Conservation (phyloP, 2,329 filamentous ascomycete genomes). For the Tolypocladium inflatum region DNA sequence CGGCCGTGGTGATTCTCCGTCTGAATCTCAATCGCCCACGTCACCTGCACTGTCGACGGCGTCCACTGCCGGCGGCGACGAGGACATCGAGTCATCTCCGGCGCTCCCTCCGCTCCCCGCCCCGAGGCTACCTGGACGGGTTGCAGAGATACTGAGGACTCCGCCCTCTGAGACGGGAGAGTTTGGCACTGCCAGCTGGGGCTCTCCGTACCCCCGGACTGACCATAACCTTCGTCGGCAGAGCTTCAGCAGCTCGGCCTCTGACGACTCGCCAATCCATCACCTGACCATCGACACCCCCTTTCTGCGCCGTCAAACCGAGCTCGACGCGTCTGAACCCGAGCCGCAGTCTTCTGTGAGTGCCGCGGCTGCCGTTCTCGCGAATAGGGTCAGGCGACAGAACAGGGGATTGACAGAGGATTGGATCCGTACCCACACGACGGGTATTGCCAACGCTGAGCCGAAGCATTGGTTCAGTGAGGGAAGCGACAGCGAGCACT, state of each 20-base stretch:
- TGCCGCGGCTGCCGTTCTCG: conserved; percentile 53
- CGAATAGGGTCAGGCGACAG: conserved; percentile 51
- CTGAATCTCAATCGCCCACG: conserved; percentile 27
- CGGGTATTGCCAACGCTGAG: conserved; percentile 59
- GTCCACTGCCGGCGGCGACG: conserved; percentile 50
- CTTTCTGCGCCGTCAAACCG: conserved; percentile 48
- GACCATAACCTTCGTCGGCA: conserved; percentile 40
- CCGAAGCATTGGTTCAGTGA: conserved; percentile 79
- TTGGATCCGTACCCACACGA: conserved; percentile 79
- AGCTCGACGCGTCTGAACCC: conserved; percentile 21
- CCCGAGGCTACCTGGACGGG: conserved; percentile 47
- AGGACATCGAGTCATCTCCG: conserved; percentile 46
- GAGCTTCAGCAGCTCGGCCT: conserved; percentile 49
- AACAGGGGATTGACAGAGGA: conserved; percentile 63
- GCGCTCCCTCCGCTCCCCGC: conserved; percentile 48
- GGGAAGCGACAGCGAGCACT: conserved; percentile 59
- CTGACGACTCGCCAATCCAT: conserved; percentile 51
- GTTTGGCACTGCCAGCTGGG: conserved; percentile 75
- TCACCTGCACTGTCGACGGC: conserved; percentile 53
- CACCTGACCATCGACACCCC: conserved; percentile 53
- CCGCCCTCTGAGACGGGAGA: conserved; percentile 28
- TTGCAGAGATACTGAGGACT: conserved; percentile 45
- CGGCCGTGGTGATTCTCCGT: conserved; percentile 31
- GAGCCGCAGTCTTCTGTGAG: conserved; percentile 26
- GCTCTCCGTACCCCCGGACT: conserved; percentile 73